Conservation (phyloP, 352 stramenopile species). For the Pythium utonaiense region DNA sequence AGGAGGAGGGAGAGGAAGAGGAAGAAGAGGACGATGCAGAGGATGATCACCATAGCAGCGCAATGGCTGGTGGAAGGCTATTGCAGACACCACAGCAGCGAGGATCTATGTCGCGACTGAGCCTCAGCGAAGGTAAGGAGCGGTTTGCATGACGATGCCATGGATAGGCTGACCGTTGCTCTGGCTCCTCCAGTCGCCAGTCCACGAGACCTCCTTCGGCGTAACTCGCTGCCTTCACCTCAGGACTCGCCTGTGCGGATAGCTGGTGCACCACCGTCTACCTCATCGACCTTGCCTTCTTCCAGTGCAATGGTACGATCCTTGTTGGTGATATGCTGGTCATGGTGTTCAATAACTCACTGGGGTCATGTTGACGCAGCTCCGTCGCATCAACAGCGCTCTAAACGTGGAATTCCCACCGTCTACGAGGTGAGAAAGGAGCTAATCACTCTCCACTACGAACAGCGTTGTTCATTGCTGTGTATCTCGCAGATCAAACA, state of each 20-base stretch:
- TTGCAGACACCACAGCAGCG: constrained; percentile 10
- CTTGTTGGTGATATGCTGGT: neutral
- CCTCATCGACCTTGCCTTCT: constrained; percentile 29
- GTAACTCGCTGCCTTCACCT: constrained; percentile 39
- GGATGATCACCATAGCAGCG: constrained; percentile 8
- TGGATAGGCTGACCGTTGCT: neutral
- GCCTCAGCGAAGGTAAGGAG: constrained; percentile 22
- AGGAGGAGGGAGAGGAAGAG: constrained; percentile 31
- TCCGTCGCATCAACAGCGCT: constrained; percentile 61
- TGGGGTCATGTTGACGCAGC: too few species aligned
- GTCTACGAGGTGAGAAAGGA: constrained; percentile 1
- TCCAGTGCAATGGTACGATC: constrained; percentile 55
- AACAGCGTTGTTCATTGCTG: neutral
- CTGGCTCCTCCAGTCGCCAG: constrained; percentile 6
- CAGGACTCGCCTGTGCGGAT: constrained; percentile 16
- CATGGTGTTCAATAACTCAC: too few species aligned
- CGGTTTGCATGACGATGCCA: neutral
- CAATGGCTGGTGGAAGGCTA: constrained; percentile 2
- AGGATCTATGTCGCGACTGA: constrained; percentile 15
- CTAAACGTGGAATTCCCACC: constrained; percentile 35
- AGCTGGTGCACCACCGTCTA: constrained; percentile 1
- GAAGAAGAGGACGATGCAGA: constrained; percentile 29
- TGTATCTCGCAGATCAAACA: neutral
- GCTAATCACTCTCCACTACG: too few species aligned
- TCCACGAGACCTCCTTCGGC: constrained; percentile 40